These are phyloP conservation scores for Musa itinerans DNA, from an alignment of 176 grass and related monocot genomes.

Conservation along the genomic window DNA sequence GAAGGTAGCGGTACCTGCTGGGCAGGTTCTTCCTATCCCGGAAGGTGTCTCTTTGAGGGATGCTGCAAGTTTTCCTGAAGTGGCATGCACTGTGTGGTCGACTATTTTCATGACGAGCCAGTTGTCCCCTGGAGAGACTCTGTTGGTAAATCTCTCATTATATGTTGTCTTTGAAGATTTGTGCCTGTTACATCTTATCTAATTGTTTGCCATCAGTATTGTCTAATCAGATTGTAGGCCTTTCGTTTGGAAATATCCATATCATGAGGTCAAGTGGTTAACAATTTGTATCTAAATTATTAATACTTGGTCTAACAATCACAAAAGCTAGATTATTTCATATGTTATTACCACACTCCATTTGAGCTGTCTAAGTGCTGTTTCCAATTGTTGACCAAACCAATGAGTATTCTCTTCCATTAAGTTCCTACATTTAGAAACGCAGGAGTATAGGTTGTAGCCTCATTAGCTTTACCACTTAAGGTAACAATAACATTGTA, in stretches of 20 bases:
- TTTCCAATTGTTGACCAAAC: too few species aligned
- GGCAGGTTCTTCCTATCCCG: conserved; percentile 58
- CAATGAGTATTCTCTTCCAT: too few species aligned
- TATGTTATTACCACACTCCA: too few species aligned
- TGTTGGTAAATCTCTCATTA: conserved; percentile 40
- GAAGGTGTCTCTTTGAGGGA: conserved; percentile 63
- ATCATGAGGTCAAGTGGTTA: neutral
- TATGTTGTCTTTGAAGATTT: neutral
- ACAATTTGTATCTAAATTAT: too few species aligned
- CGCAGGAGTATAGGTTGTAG: too few species aligned
- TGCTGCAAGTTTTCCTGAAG: conserved; percentile 59
- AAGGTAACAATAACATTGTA: too few species aligned
- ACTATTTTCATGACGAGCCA: conserved; percentile 86
- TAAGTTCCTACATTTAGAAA: too few species aligned
- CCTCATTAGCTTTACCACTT: too few species aligned
- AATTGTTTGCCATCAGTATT: neutral
- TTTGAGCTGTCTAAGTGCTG: too few species aligned
- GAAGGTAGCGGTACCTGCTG: conserved; percentile 64
- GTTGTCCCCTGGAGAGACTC: conserved; percentile 62
- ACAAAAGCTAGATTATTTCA: too few species aligned
- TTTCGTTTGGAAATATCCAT: neutral
- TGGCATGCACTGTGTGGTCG: conserved; percentile 81
- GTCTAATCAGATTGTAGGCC: neutral
- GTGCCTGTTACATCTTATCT: neutral
- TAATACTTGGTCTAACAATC: too few species aligned